A percentile compares a stretch with the other conserved stretches of the same genome.
Evolutionary conservation across 106 monocot genomes (phyloP).

Genomic region (Apostasia ramifera): DNA sequence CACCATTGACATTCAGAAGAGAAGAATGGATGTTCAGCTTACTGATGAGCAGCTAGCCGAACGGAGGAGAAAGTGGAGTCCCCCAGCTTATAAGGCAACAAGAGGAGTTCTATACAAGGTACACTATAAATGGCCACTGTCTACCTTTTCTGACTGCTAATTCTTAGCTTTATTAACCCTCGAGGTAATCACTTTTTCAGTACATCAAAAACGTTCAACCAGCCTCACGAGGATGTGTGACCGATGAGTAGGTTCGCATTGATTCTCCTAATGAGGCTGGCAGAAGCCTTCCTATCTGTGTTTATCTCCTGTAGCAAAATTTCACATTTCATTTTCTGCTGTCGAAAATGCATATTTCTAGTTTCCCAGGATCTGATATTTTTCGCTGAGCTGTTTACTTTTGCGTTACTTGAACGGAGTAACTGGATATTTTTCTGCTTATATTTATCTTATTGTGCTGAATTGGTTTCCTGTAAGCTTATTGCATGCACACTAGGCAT

Average conservation of each 20-base stretch:
- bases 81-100: conserved; percentile 61
- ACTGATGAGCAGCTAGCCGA: conserved; percentile 63
- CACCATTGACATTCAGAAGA: conserved; percentile 75
- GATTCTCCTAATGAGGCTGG: no score
- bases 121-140: background rate
- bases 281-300: no score
- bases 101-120: conserved; percentile 90
- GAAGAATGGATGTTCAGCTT: conserved; percentile 69
- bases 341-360: no score
- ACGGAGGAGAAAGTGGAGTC: conserved; percentile 68
- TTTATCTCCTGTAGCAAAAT: no score
- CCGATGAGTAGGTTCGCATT: conserved; percentile 52
- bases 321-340: no score
- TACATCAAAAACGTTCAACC: conserved; percentile 87
- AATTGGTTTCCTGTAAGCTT: no score
- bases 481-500: no score
- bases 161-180: background rate
- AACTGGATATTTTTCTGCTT: no score
- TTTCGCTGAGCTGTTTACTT: no score
- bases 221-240: conserved; percentile 94
- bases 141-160: background rate
- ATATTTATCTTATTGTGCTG: no score
- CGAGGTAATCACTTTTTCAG: conserved; percentile 21
- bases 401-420: no score
- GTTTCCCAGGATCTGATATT: no score